Conservation (phyloP, 441 rosid species). For the Brassica balearica region DNA sequence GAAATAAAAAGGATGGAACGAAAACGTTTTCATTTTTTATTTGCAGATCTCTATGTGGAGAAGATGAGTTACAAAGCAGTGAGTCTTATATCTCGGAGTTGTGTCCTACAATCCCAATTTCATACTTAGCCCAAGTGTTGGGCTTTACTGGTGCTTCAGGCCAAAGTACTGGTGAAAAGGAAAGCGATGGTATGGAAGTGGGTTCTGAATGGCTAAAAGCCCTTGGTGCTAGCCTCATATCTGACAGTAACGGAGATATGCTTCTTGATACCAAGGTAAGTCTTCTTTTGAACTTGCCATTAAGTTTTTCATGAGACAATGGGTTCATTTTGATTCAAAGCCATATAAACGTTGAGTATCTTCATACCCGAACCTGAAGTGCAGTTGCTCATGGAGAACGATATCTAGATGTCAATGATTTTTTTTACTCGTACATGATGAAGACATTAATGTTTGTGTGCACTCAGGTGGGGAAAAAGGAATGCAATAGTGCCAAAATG, state of each 20-base stretch:
- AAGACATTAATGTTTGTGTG: constrained; percentile 40
- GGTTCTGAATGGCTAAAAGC: constrained; percentile 91
- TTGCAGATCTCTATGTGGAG: constrained; percentile 88
- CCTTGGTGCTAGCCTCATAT: constrained; percentile 76
- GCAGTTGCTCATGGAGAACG: constrained; percentile 96
- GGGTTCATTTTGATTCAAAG: background rate
- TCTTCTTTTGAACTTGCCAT: constrained; percentile 13
- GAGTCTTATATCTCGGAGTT: constrained; percentile 80
- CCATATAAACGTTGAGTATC: constrained; percentile 39
- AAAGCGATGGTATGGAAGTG: constrained; percentile 64
- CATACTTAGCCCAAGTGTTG: constrained; percentile 73
- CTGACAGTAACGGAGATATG: constrained; percentile 71
- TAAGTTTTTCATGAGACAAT: background rate
- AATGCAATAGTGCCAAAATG: constrained; percentile 13
- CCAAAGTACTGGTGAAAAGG: constrained; percentile 44
- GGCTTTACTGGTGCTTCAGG: constrained; percentile 59
- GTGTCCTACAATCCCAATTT: constrained; percentile 87
- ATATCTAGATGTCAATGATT: constrained; percentile 88
- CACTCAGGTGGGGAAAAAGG: constrained; percentile 14
- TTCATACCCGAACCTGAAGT: constrained; percentile 91
- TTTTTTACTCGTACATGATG: constrained; percentile 62
- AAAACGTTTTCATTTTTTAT: constrained; percentile 2
- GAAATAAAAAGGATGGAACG: too few species aligned
- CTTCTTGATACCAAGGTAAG: constrained; percentile 88
- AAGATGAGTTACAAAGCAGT: constrained; percentile 96